A percentile compares a stretch with the other conserved stretches of the same genome.
Conservation (phyloP, 208 protist genomes). For the Leishmania guyanensis region DNA sequence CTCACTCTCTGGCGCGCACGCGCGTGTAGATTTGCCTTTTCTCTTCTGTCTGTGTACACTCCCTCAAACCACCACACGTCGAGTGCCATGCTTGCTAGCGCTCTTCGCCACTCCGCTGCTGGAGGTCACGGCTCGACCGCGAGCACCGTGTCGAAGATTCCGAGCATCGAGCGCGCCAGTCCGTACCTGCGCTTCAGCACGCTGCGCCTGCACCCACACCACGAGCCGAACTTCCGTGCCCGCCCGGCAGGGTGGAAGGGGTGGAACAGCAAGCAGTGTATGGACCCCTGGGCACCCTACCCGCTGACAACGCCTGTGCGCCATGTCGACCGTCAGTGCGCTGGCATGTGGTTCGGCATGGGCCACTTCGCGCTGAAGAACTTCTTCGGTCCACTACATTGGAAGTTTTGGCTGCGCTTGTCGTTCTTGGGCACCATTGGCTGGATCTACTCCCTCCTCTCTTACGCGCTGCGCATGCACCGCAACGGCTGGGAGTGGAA, state of each 20-base stretch:
- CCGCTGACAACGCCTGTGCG: constrained; percentile 60
- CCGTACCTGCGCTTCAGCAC: constrained; percentile 81
- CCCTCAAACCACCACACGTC: not conserved
- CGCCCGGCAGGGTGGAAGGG: constrained; percentile 71
- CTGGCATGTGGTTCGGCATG: constrained; percentile 81
- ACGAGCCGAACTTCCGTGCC: constrained; percentile 79
- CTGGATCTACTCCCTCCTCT: constrained; percentile 39
- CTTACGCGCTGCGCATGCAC: constrained; percentile 81
- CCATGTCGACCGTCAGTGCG: constrained; percentile 64
- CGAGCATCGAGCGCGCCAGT: constrained; percentile 70
- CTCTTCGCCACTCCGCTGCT: constrained; percentile 56
- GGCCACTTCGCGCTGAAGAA: constrained; percentile 84
- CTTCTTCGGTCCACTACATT: constrained; percentile 77
- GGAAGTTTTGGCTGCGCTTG: constrained; percentile 66
- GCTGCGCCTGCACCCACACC: constrained; percentile 67
- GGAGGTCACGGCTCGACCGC: constrained; percentile 24
- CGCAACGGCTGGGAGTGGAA: constrained; percentile 90
- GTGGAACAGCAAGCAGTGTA: constrained; percentile 75
- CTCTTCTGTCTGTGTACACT: not conserved
- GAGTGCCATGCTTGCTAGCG: constrained; percentile 61
- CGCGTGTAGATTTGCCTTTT: too few species aligned
- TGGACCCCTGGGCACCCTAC: constrained; percentile 79
- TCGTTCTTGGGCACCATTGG: constrained; percentile 60
- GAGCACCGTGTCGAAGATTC: constrained; percentile 53
- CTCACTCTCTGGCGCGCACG: too few species aligned